Conservation (phyloP, 306 rosid species). For the Heteromeles arbutifolia region DNA sequence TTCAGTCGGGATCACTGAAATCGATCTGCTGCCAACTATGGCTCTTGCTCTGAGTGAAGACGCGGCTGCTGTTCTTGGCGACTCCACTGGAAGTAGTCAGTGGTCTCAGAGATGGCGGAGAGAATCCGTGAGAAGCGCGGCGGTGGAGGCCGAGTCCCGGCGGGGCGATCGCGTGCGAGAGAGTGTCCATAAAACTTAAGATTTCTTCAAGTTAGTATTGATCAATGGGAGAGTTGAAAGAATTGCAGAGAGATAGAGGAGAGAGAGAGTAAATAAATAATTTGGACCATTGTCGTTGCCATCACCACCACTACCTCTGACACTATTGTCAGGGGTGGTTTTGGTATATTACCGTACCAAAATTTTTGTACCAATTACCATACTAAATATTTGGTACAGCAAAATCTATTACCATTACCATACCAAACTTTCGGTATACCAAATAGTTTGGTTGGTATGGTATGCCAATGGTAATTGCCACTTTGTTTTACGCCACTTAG, state of each 20-base stretch:
- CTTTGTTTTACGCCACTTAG: too few species aligned
- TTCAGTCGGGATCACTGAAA: slow-evolving; percentile 84
- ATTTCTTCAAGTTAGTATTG: not conserved
- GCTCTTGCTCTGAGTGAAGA: slow-evolving; percentile 22
- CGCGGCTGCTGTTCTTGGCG: not conserved
- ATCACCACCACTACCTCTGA: too few species aligned
- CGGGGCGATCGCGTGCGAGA: slow-evolving; percentile 47
- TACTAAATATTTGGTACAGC: too few species aligned
- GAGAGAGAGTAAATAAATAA: not conserved
- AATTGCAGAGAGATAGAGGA: not conserved
- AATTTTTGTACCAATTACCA: too few species aligned
- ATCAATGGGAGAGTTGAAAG: not conserved
- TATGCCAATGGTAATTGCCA: too few species aligned
- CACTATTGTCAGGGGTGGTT: too few species aligned
- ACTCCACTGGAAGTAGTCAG: slow-evolving; percentile 1
- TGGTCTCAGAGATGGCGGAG: not conserved
- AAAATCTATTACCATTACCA: too few species aligned
- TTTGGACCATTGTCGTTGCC: not conserved
- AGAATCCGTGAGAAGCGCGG: slow-evolving; percentile 16
- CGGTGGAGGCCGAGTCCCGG: slow-evolving; percentile 24
- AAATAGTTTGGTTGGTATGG: too few species aligned
- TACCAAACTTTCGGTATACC: too few species aligned
- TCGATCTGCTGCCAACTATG: slow-evolving; percentile 34
- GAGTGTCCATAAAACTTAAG: slow-evolving; percentile 46
- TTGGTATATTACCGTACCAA: too few species aligned